Evolutionary conservation across 2,329 filamentous ascomycete species (phyloP), one percentile per base, ranked within the genome.

Genomic region (Gyromitra esculenta): DNA sequence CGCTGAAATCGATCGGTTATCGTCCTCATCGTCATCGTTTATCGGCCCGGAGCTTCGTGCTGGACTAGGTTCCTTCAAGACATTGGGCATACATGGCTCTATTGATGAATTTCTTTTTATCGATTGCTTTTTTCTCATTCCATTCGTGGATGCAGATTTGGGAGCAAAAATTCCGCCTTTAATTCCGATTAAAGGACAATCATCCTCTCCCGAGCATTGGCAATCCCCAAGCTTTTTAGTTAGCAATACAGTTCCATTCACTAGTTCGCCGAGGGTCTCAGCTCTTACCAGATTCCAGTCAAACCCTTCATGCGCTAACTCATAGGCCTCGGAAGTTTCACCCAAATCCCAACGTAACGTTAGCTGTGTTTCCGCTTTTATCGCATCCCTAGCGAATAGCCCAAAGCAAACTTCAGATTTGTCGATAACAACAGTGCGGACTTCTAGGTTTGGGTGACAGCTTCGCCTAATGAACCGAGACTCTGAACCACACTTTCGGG

Each of bases 391-490:
- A 92, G 80, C 93, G 94, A 75, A 97, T 89, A 78, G 97, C 91
- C 88, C 95, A 97, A 83, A 98, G 97, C 82, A 96, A 93, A 82
- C 95, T 79, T 95, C 91, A 0, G 90, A 90, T 2, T 88, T 87
- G 60, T 90, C 90, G 1, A 92, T 92, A 62, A 97, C 88, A 79
- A 94, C 92, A 0, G 94, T 96, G 82, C 96, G 94, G 81, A 98
- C 86, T 41, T 89, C 88, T n/a, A 96, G 89, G 81, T 98, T 99
- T 0, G 96, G 93, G 77, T 89, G 90, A 85, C 96, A 99, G 81
- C 96, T 98, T 79, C 95, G 89, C 73, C 96, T 90, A n/a, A 96
- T 90, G 82, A 96, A 97, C 57, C 96, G 92, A 73, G 96, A 90
- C 45, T 90, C 86, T 3, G 93, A 97, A 25, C 95, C 96, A 85